Percentiles rank a stretch among this genome's conserved stretches.
Conservation (phyloP, 176 grass and related monocot genomes). For the Poa pratensis region DNA sequence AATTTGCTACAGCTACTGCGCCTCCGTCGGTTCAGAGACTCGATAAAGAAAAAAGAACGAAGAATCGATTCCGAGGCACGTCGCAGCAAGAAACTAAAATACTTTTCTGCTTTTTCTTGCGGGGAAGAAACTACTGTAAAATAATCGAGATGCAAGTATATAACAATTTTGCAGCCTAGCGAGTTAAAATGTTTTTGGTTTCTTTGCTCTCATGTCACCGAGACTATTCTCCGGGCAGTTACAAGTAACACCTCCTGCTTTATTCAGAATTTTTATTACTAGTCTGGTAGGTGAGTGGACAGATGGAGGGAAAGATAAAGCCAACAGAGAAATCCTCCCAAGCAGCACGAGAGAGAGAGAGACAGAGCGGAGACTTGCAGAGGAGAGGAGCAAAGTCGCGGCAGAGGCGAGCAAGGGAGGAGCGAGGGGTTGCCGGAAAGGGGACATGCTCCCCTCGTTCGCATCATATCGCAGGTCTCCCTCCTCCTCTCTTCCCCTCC, state of each 20-base stretch:
- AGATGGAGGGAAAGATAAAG: constrained; percentile 35
- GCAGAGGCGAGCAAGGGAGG: constrained; percentile 45
- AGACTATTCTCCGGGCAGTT: background rate
- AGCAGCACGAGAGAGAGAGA: background rate
- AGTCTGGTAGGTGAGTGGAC: constrained; percentile 34
- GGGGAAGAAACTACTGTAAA: too few relatives aligned
- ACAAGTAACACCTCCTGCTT: background rate
- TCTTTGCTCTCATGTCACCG: background rate
- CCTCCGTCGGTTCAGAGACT: background rate
- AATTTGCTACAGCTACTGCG: background rate
- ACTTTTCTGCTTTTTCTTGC: too few relatives aligned
- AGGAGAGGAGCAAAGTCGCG: constrained; percentile 42
- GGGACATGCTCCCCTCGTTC: constrained; percentile 63
- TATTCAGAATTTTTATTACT: constrained; percentile 6
- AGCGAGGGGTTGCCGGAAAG: constrained; percentile 40
- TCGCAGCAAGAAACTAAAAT: too few relatives aligned
- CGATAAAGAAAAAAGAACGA: background rate
- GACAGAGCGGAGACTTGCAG: constrained; percentile 24
- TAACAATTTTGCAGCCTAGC: too few relatives aligned
- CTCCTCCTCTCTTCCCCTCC: background rate
- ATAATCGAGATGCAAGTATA: too few relatives aligned
- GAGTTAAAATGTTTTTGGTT: background rate
- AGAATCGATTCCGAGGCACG: constrained; percentile 14
- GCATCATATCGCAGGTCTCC: constrained; percentile 50
- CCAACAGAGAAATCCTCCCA: constrained; percentile 43